Conservation (phyloP, 176 grass and related monocot genomes). For the Chloris gayana region DNA sequence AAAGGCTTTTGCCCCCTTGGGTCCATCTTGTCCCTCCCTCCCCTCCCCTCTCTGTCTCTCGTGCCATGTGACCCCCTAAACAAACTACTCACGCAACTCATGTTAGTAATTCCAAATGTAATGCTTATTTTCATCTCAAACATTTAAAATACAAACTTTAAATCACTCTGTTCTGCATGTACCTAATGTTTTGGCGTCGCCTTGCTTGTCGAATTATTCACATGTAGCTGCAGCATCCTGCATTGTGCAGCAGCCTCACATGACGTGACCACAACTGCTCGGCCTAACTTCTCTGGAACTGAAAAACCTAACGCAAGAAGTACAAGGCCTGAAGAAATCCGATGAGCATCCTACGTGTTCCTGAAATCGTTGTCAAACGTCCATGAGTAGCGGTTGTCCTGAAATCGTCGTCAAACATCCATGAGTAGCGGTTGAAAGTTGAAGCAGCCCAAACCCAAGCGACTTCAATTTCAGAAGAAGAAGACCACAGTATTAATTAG, state of each 20-base stretch:
- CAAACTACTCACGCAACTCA: background rate
- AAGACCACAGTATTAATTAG: background rate
- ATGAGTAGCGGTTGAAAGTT: conserved; percentile 19
- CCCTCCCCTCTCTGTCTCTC: background rate
- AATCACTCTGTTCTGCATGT: background rate
- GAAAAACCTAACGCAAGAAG: background rate
- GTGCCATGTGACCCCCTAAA: conserved; percentile 21
- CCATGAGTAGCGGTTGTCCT: conserved; percentile 6
- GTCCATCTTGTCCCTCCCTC: conserved; percentile 50
- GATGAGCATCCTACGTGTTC: background rate
- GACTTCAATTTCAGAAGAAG: conserved; percentile 12
- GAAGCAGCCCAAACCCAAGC: background rate
- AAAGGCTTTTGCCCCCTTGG: conserved; percentile 40
- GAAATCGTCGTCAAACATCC: background rate
- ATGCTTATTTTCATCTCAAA: background rate
- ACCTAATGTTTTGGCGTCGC: conserved; percentile 21
- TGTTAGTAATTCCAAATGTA: background rate
- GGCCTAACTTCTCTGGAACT: background rate
- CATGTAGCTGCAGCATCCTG: background rate
- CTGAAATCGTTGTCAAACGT: background rate
- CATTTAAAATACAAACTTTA: background rate
- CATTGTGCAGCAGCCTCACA: background rate
- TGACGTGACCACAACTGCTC: background rate
- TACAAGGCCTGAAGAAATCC: background rate
- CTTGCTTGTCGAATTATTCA: conserved; percentile 13